Conservation (phyloP, 2,329 filamentous ascomycete species). For the Pezicula rhizophila region DNA sequence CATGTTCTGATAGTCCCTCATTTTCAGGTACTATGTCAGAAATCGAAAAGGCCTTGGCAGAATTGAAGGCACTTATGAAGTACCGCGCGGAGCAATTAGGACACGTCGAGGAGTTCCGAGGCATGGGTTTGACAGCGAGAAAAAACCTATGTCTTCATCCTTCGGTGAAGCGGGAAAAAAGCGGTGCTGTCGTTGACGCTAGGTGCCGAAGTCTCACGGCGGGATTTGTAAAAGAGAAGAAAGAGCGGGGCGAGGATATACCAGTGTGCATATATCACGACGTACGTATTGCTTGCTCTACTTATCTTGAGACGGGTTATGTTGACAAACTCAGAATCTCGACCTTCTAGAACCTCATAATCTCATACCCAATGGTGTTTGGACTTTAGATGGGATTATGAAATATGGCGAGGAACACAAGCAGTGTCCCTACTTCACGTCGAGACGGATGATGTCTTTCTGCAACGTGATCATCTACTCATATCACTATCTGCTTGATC, state of each 20-base stretch:
- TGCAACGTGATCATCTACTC: slow-evolving; percentile 99
- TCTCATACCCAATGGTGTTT: slow-evolving; percentile 88
- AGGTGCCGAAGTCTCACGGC: slow-evolving; percentile 91
- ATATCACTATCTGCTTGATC: slow-evolving; percentile 95
- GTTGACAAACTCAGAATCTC: slow-evolving; percentile 58
- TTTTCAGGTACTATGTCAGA: slow-evolving; percentile 84
- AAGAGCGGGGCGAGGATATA: slow-evolving; percentile 88
- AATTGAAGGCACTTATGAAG: slow-evolving; percentile 90
- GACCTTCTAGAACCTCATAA: slow-evolving; percentile 94
- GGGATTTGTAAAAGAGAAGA: slow-evolving; percentile 96
- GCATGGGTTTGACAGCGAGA: slow-evolving; percentile 85
- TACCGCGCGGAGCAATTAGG: slow-evolving; percentile 88
- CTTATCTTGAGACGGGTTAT: background rate
- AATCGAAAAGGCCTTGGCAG: slow-evolving; percentile 93
- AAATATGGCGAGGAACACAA: slow-evolving; percentile 92
- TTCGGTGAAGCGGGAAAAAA: slow-evolving; percentile 93
- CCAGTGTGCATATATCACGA: slow-evolving; percentile 96
- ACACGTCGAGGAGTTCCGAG: slow-evolving; percentile 84
- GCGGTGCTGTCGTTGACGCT: slow-evolving; percentile 89
- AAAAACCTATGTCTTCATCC: slow-evolving; percentile 97
- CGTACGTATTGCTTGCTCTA: slow-evolving; percentile 36
- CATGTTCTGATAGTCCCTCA: background rate
- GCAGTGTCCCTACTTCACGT: slow-evolving; percentile 96
- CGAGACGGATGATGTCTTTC: slow-evolving; percentile 96
- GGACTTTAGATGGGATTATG: slow-evolving; percentile 85